Percentiles rank a stretch among this genome's conserved stretches.
phyloP scores from a whole-genome alignment of 2,329 filamentous ascomycete genomes.

The Periconia digitata region DNA sequence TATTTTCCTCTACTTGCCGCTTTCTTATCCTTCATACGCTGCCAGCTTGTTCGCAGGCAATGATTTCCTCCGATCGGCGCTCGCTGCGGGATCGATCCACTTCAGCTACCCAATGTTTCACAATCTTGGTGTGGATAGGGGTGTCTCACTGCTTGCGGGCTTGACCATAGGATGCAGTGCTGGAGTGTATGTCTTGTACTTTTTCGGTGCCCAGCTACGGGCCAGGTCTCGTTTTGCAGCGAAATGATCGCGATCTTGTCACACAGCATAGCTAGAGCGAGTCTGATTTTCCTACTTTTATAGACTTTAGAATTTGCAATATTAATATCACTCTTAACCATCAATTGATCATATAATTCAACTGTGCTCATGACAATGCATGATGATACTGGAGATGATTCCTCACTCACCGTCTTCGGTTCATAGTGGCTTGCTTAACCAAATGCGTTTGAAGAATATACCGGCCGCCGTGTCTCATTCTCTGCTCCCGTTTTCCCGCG shows the following conservation, averaged over 20 bases:
- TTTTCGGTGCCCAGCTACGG: slow-evolving; percentile 37
- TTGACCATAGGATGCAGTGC: slow-evolving; percentile 45
- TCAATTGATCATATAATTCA: too few relatives aligned
- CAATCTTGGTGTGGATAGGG: slow-evolving; percentile 61
- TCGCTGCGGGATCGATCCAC: slow-evolving; percentile 63
- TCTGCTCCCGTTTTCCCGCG: too few relatives aligned
- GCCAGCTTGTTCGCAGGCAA: slow-evolving; percentile 63
- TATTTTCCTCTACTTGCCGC: slow-evolving; percentile 64
- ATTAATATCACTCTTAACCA: too few relatives aligned
- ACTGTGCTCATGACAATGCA: too few relatives aligned
- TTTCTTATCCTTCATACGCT: slow-evolving; percentile 57
- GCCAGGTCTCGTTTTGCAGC: slow-evolving; percentile 37
- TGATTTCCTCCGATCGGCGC: slow-evolving; percentile 56
- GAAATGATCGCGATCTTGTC: slow-evolving; percentile 21
- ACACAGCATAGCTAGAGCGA: neutral
- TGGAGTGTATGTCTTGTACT: slow-evolving; percentile 64
- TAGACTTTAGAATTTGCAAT: too few relatives aligned
- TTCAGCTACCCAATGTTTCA: slow-evolving; percentile 62
- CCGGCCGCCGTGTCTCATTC: too few relatives aligned
- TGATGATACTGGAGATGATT: too few relatives aligned
- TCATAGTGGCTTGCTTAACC: too few relatives aligned
- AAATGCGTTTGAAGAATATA: too few relatives aligned
- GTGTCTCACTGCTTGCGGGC: slow-evolving; percentile 54
- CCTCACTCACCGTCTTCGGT: too few relatives aligned
- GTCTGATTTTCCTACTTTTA: too few relatives aligned